Evolutionary conservation across 495 filamentous ascomycete genomes (phyloP), one percentile per base, ranked within the genome.

Genomic region (Penicillium cosmopolitanum): DNA sequence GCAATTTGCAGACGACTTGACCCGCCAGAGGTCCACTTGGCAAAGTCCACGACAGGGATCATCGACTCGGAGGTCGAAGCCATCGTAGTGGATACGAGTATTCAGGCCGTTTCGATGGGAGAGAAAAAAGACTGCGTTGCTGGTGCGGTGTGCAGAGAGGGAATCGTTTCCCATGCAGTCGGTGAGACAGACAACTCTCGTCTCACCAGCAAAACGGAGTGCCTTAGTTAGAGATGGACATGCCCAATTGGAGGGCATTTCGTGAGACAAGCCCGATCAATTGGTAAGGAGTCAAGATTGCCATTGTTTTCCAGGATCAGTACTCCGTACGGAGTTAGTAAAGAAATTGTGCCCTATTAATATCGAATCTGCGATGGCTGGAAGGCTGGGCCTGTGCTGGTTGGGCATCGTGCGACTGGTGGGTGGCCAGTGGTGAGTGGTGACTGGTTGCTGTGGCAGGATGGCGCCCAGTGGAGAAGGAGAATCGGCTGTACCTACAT

Each of bases 21-120:
- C n/a, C 51, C 50, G 25, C 72, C 72, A 21, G 62, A 51, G 56
- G 65, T 63, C 78, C 77, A 85, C 23, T 57, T 51, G 2, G 76
- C 61, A 57, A 87, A 83, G 52, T 86, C 83, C 47, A 87, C 75
- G n/a, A 81, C 64, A 4, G 84, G 84, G 51, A 87, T 84, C 33
- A 25, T 9, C 23, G 21, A 48, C 2, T 46, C 42, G 9, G 42
- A 19, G 11, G 46, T 13, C 15, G 46, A 28, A 6, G 46, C 6
- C 46, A 48, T 48, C 5, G 46, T 48, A 10, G 21, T 48, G 21
- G 23, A 48, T 12, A 23, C 23, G 23, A 23, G 23, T 23, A 25
- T 7, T 12, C 23, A 25, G 9, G 42, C 42, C 2, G 42, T 15
- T 28, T 25, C 3, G 21, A 9, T 23, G 3, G 21, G 46, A 48